Conservation (phyloP, 306 rosid species). For the Trifolium fragiferum region DNA sequence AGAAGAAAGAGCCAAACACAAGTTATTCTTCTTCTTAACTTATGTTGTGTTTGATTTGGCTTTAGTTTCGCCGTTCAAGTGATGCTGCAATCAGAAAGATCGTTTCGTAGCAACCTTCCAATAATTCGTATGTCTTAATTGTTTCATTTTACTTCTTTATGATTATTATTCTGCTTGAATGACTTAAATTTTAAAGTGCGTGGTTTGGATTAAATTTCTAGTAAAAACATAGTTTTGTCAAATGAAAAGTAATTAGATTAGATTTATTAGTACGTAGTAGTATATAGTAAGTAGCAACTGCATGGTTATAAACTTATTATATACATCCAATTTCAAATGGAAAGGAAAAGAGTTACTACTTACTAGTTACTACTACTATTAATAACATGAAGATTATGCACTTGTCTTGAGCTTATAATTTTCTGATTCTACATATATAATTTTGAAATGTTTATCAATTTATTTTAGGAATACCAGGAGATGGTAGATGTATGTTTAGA, state of each 20-base stretch:
- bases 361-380: no score
- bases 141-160: not conserved
- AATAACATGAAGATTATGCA: no score
- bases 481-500: constrained; percentile 91
- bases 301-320: not conserved
- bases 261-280: not conserved
- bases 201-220: not conserved
- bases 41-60: constrained; percentile 21
- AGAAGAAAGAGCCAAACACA: not conserved
- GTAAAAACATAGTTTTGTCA: not conserved
- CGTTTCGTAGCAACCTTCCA: constrained; percentile 46
- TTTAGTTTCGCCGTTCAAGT: constrained; percentile 23
- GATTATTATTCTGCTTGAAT: not conserved
- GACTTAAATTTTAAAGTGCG: not conserved
- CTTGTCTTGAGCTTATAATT: not conserved
- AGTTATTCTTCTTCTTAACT: not conserved
- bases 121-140: constrained; percentile 55
- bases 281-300: not conserved
- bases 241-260: no score
- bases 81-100: constrained; percentile 47
- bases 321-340: constrained; percentile 22
- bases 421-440: not conserved
- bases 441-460: constrained; percentile 23
- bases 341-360: no score
- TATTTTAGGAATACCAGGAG: constrained; percentile 72